Base-by-base conservation (phyloP, 768 basidiomycete genomes). In the Leccinum rimulosum region DNA sequence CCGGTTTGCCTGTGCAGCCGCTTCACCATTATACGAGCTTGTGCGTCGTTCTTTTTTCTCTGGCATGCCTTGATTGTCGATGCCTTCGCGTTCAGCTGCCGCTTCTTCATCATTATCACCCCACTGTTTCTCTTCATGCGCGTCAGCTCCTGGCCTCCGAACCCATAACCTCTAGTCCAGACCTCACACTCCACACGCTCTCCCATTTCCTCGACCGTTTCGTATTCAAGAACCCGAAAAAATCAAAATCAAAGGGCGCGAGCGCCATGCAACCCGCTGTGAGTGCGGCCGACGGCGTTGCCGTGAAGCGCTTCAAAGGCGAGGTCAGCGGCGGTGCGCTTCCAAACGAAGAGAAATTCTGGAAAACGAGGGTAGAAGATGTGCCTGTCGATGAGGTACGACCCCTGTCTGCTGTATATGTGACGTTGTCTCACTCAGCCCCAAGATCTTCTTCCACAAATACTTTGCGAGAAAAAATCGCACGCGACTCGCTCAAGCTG, bases 241-340 rank as follows among this genome's bases (percentile, higher is more conserved):
- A 88, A 66, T 62, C 75, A 2, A 80, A 77, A 57, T 76, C 82
- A 8, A 88, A 86, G 68, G 95, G 95, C n/a, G 80, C 84, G 0
- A 92, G 89, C 61, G 90, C 91, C 56, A 98, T 98, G 97, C 96
- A 99, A 75, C 94, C 94, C n/a, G 85, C 87, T 1, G 89, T 89
- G 6, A 82, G 81, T 51, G 80, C 78, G 1, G 64, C 82, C n/a
- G 88, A 87, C 58, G 78, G 81, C 12, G 75, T 76, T 2, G 85
- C 90, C 3, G 85, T 93, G 43, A 92, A 89, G 74, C 80, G 93
- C 45, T 69, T 85, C 49, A 85, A 82, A 66, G 86, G 86, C 3
- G 84, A 87, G 57, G 76, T 81, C 31, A 75, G 74, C 51, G 73
- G 76, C 3, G 68, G 70, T 54, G 76, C 74, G 27, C 68, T 81